Percentiles rank a stretch among this genome's conserved stretches.
Evolutionary conservation across 345 rosid genomes (phyloP).

Genomic region (Gossypium stocksii): DNA sequence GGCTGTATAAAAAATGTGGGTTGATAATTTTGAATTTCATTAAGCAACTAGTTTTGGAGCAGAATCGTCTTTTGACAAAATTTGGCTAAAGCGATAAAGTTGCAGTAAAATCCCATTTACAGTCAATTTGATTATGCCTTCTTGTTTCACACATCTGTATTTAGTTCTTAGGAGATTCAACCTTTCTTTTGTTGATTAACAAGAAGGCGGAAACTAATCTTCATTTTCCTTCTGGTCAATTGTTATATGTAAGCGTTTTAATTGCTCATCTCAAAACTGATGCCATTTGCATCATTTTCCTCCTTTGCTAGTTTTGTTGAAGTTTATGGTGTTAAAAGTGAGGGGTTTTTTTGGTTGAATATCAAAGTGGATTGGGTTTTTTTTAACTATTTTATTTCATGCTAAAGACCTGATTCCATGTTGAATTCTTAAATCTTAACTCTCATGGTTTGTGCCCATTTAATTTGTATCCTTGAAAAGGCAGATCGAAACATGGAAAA

Average conservation of each 20-base stretch:
- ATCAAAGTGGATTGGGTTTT: not conserved
- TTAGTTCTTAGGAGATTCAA: not conserved
- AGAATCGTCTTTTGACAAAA: not conserved
- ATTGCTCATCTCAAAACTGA: not conserved
- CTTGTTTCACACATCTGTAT: not conserved
- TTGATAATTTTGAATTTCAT: not conserved
- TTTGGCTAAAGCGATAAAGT: constrained; percentile 8
- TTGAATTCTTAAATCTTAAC: not conserved
- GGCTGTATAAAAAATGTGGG: not conserved
- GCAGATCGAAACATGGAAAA: constrained; percentile 99
- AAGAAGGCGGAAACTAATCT: not conserved
- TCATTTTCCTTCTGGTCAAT: not conserved
- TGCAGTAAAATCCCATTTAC: not conserved
- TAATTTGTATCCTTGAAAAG: constrained; percentile 76
- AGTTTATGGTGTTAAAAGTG: not conserved
- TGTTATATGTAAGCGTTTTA: not conserved
- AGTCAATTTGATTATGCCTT: not conserved
- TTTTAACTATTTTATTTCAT: not conserved
- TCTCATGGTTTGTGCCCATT: constrained; percentile 35
- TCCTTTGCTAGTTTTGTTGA: not conserved
- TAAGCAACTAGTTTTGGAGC: not conserved
- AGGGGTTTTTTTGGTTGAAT: not conserved
- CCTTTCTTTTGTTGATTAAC: not conserved
- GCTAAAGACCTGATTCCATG: not conserved
- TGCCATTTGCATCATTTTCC: not conserved